Percentiles rank a stretch among this genome's conserved stretches.
phyloP scores from a whole-genome alignment of 2,329 filamentous ascomycete genomes.

The Neurospora crassa region DNA sequence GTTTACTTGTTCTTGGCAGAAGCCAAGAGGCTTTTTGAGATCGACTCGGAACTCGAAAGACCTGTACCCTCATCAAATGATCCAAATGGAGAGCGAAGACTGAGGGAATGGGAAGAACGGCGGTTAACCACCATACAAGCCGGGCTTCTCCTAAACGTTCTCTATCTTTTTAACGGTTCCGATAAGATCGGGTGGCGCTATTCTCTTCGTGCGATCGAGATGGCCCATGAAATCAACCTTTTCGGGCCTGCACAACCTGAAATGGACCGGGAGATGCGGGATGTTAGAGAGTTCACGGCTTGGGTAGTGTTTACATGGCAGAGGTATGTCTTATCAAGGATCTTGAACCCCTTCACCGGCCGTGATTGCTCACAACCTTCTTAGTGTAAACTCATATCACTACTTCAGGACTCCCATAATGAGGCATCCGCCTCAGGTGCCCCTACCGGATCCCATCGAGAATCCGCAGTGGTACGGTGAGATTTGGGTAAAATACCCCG shows the following conservation, averaged over 20 bases:
- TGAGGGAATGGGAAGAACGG: conserved; percentile 14
- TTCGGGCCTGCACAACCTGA: conserved; percentile 16
- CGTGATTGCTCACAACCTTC: not conserved
- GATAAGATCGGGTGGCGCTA: conserved; percentile 30
- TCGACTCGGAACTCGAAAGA: conserved; percentile 12
- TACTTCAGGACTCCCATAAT: conserved; percentile 20
- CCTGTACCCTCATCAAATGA: conserved; percentile 9
- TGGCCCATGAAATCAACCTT: conserved; percentile 25
- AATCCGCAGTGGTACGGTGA: conserved; percentile 23
- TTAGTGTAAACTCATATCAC: conserved; percentile 15
- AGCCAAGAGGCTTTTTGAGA: conserved; percentile 26
- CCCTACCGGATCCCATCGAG: conserved; percentile 20
- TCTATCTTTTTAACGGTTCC: conserved; percentile 23
- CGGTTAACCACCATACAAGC: conserved; percentile 26
- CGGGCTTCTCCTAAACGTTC: conserved; percentile 22
- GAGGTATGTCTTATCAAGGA: conserved; percentile 16
- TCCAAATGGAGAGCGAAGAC: conserved; percentile 9
- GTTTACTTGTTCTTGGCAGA: conserved; percentile 28
- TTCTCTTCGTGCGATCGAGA: conserved; percentile 20
- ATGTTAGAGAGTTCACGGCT: conserved; percentile 22
- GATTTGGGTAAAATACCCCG: conserved; percentile 22
- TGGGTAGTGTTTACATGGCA: conserved; percentile 26
- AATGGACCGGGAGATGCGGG: conserved; percentile 14
- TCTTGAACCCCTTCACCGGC: not conserved
- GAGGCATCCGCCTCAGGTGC: conserved; percentile 14